These are phyloP conservation scores for Ilex asprella DNA, from an alignment of 257 asterid species.

Conservation along the genomic window DNA sequence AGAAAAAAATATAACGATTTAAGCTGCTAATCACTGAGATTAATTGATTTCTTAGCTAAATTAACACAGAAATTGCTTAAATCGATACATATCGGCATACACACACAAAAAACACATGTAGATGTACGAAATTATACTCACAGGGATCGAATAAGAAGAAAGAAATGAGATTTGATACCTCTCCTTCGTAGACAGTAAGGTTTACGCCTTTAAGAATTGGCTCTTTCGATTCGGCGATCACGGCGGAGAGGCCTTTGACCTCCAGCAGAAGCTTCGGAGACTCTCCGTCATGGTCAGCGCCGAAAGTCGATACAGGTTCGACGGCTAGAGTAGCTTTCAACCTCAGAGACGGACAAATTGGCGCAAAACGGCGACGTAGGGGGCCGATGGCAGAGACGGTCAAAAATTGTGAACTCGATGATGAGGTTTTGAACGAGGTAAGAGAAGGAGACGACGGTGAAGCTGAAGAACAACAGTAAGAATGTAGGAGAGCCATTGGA, in stretches of 20 bases:
- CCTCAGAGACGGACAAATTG: slow-evolving; percentile 3
- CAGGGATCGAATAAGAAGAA: too few relatives aligned
- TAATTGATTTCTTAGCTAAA: too few relatives aligned
- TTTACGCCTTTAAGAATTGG: slow-evolving; percentile 81
- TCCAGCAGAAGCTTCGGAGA: slow-evolving; percentile 56
- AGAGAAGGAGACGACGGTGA: slow-evolving; percentile 14
- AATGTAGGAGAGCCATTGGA: slow-evolving; percentile 54
- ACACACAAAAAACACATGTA: too few relatives aligned
- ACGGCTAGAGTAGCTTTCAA: slow-evolving; percentile 37
- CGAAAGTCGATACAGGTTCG: slow-evolving; percentile 49
- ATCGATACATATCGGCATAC: too few relatives aligned
- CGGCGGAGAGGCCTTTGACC: slow-evolving; percentile 81
- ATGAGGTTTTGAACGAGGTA: slow-evolving; percentile 25
- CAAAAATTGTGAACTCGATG: slow-evolving; percentile 10
- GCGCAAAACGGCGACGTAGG: slow-evolving; percentile 25
- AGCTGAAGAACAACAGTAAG: slow-evolving; percentile 14
- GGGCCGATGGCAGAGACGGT: slow-evolving; percentile 10
- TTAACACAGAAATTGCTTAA: too few relatives aligned
- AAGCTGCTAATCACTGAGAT: too few relatives aligned
- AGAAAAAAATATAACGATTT: too few relatives aligned
- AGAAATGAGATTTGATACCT: slow-evolving; percentile 36
- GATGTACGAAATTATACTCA: too few relatives aligned
- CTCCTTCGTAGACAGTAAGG: slow-evolving; percentile 80
- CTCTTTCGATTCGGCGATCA: slow-evolving; percentile 62
- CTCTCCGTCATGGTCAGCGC: slow-evolving; percentile 25